Evolutionary conservation across 1,284 basidiomycete species (phyloP), one percentile per base, ranked within the genome.

Genomic region (Amylostereum chailletii): DNA sequence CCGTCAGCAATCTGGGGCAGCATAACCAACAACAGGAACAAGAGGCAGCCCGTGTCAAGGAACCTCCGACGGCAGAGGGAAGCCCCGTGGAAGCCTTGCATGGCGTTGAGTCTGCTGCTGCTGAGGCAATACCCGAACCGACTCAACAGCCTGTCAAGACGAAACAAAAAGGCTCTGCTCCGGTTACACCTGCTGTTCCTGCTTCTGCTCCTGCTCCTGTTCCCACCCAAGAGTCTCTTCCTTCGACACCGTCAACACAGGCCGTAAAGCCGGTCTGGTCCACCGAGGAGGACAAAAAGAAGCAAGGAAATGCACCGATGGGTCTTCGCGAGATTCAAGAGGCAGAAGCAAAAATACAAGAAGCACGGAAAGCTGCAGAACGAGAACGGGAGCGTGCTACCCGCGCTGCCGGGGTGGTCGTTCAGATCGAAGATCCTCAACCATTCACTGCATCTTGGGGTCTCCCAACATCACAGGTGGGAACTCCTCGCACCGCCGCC

Each of bases 261-360:
- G 59, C 62, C 73, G 11, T 29, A 30, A 11, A 26, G 42, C 29
- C 29, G 42, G 75, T 76, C 4, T 88, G 85, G 83, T 69, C 70
- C 19, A 77, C 74, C 51, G 80, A 81, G 38, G 84, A 87, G 36
- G 84, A 86, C 8, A 63, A 66, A 40, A 79, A 77, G 62, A 81
- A 79, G 62, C 62, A 68, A 32, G 74, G 71, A 0, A 64, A 68
- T 19, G 58, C 65, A 3, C 69, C 82, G n/a, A 71, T 83, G 31
- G 90, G 88, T 56, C 71, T 99, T 46, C 84, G 94, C 50, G 93
- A 98, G 59, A 99, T 99, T 51, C 96, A 99, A 65, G 93, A 96
- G 59, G 85, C 86, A 1, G 96, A 99, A 68, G 82, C 81, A 10
- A 91, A 82, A 66, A 85, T 84, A 60, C 75, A 79, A 2, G 92